phyloP scores from a whole-genome alignment of 2,329 filamentous ascomycete species.

The Graphilbum ipis-grandicollis region DNA sequence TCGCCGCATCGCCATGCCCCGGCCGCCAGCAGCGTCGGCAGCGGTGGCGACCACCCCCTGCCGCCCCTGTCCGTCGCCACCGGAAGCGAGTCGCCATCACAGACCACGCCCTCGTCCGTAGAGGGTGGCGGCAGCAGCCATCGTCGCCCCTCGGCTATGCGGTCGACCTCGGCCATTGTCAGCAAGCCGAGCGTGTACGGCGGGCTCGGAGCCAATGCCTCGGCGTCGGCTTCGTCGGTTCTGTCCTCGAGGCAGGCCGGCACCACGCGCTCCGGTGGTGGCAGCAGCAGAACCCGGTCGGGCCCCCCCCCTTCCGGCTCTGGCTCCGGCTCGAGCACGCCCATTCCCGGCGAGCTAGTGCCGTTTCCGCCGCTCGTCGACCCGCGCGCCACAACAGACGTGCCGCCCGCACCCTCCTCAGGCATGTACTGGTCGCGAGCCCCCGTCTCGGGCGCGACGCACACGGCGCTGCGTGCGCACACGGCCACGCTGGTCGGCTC shows the following conservation, averaged over 20 bases:
- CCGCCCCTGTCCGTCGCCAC: neutral
- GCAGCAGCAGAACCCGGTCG: neutral
- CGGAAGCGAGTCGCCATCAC: slow-evolving; percentile 7
- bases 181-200: slow-evolving; percentile 13
- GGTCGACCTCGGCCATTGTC: slow-evolving; percentile 36
- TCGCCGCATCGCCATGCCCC: slow-evolving; percentile 6
- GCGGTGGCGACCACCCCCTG: neutral
- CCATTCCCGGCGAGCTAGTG: slow-evolving; percentile 21
- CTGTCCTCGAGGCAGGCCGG: neutral
- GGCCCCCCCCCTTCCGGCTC: neutral
- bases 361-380: slow-evolving; percentile 40
- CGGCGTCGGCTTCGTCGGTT: too few relatives aligned
- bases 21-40: neutral
- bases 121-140: slow-evolving; percentile 13
- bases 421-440: slow-evolving; percentile 60
- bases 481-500: slow-evolving; percentile 49
- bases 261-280: neutral
- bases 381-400: slow-evolving; percentile 37
- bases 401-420: slow-evolving; percentile 44
- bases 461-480: slow-evolving; percentile 46
- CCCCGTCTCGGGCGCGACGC: slow-evolving; percentile 42
- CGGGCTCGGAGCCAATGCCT: neutral
- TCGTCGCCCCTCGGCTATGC: slow-evolving; percentile 26
- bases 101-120: slow-evolving; percentile 1
- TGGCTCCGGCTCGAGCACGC: neutral